These are phyloP conservation scores for Pleurotus citrinopileatus DNA, from an alignment of 768 basidiomycete genomes.

Conservation along the genomic window DNA sequence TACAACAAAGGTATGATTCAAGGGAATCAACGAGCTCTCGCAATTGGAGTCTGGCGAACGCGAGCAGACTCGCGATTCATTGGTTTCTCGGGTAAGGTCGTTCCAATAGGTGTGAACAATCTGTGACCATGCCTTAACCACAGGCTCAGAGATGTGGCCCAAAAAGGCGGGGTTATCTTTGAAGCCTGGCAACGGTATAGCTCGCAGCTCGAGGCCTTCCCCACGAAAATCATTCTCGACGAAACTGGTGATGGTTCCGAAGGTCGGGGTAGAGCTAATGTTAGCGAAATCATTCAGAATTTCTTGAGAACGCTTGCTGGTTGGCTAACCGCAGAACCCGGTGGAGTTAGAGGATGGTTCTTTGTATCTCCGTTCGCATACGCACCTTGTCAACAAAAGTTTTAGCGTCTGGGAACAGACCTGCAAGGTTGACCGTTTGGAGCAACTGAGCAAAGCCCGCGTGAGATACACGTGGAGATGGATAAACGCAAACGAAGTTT, in stretches of 20 bases:
- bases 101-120: slow-evolving; percentile 89
- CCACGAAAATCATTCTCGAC: slow-evolving; percentile 75
- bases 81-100: slow-evolving; percentile 73
- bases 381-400: slow-evolving; percentile 89
- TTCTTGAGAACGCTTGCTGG: slow-evolving; percentile 56
- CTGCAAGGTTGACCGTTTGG: slow-evolving; percentile 82
- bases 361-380: too few species aligned
- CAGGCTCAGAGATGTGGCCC: slow-evolving; percentile 62
- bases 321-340: too few species aligned
- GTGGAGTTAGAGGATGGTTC: too few species aligned
- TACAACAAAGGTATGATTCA: slow-evolving; percentile 90
- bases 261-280: slow-evolving; percentile 54
- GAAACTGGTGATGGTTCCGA: slow-evolving; percentile 64
- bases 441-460: slow-evolving; percentile 54
- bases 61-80: slow-evolving; percentile 61
- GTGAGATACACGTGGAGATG: too few species aligned
- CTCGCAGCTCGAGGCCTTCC: slow-evolving; percentile 84
- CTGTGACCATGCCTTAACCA: slow-evolving; percentile 69
- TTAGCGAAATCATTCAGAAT: slow-evolving; percentile 68
- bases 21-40: slow-evolving; percentile 82
- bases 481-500: too few species aligned
- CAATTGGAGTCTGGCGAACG: slow-evolving; percentile 51
- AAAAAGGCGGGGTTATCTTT: slow-evolving; percentile 63
- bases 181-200: slow-evolving; percentile 60
- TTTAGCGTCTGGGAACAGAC: slow-evolving; percentile 76